Evolutionary conservation across 352 stramenopile species (phyloP).

Genomic region (Paralagenidium karlingii): DNA sequence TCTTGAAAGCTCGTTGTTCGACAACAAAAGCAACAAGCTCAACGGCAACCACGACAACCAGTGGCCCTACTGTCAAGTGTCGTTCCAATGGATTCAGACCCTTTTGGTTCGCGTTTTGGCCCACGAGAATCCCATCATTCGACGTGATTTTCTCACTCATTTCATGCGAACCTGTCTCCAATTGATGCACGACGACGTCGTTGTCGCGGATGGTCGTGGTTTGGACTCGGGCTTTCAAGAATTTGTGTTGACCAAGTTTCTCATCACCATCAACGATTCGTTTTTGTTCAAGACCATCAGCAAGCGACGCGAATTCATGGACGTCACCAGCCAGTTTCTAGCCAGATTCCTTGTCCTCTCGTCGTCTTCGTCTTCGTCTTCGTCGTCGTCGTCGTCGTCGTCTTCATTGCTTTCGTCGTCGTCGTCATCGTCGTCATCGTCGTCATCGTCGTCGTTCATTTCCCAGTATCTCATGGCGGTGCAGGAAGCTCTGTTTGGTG

Average conservation of each 20-base stretch:
- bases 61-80: too few relatives aligned
- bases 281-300: conserved; percentile 55
- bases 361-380: background rate
- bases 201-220: conserved; percentile 4
- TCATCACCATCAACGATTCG: conserved; percentile 50
- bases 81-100: conserved; percentile 67
- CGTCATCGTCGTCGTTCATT: conserved; percentile 1
- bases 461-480: conserved; percentile 1
- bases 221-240: conserved; percentile 22
- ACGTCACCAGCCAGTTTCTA: conserved; percentile 11
- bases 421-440: too few relatives aligned
- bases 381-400: conserved; percentile 19
- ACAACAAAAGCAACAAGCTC: background rate
- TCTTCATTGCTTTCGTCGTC: too few relatives aligned
- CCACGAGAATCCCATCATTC: conserved; percentile 67
- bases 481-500: conserved; percentile 14
- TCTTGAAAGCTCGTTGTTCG: conserved; percentile 23
- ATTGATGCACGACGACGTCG: conserved; percentile 6
- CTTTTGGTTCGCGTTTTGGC: conserved; percentile 53
- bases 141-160: conserved; percentile 52
- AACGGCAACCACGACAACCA: conserved; percentile 15
- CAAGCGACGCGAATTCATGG: conserved; percentile 8
- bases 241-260: conserved; percentile 39
- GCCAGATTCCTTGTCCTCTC: conserved; percentile 6
- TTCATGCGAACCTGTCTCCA: conserved; percentile 33